Evolutionary conservation across 345 rosid genomes (phyloP).

Genomic region (Microcos paniculata): DNA sequence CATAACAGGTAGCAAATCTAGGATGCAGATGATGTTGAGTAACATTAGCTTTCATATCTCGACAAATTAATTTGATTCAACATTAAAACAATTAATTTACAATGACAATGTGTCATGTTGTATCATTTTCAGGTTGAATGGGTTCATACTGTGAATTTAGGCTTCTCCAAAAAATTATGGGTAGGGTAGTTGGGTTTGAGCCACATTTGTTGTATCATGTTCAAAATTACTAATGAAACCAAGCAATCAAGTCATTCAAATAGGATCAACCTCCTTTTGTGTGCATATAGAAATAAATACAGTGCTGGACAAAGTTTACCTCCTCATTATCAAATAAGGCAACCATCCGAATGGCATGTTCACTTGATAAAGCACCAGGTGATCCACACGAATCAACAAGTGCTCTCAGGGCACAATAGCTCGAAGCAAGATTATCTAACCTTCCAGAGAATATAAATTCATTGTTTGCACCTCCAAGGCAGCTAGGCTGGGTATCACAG

Average conservation of each 20-base stretch:
- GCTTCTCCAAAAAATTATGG: not conserved
- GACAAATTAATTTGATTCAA: not conserved
- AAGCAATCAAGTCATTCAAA: not conserved
- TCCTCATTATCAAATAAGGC: slow-evolving; percentile 97
- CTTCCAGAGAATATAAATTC: slow-evolving; percentile 96
- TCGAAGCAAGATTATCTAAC: slow-evolving; percentile 90
- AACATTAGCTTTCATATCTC: not conserved
- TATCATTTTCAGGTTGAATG: not conserved
- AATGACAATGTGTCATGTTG: too few relatives aligned
- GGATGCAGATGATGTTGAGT: not conserved
- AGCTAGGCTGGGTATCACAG: slow-evolving; percentile 95
- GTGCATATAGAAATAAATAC: slow-evolving; percentile 16
- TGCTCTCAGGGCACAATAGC: slow-evolving; percentile 87
- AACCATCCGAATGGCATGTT: slow-evolving; percentile 73
- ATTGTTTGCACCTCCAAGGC: slow-evolving; percentile 90
- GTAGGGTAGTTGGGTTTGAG: not conserved
- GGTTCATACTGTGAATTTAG: slow-evolving; percentile 3
- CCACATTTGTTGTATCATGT: not conserved
- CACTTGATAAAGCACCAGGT: slow-evolving; percentile 51
- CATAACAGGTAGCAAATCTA: not conserved
- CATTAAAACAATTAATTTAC: too few relatives aligned
- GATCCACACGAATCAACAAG: slow-evolving; percentile 73
- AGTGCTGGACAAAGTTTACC: slow-evolving; percentile 44
- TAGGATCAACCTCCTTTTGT: not conserved
- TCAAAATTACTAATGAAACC: not conserved